Conservation (phyloP, 1,139 yeast species). For the Barnettozyma hawaiiensis region DNA sequence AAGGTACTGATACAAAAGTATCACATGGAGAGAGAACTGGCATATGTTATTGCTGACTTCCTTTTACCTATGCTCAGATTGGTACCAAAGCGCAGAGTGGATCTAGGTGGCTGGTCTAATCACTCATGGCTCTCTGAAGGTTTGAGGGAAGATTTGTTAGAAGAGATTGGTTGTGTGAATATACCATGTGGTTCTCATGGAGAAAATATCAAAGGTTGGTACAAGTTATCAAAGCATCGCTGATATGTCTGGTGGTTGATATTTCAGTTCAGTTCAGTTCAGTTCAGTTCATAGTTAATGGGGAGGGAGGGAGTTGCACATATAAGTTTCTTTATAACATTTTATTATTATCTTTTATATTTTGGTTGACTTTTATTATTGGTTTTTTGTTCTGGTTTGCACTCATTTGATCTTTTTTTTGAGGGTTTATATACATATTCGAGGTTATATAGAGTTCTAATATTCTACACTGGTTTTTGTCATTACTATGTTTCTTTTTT, state of each 20-base stretch:
- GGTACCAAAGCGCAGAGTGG: constrained; percentile 67
- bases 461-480: background rate
- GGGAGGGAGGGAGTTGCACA: background rate
- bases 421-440: background rate
- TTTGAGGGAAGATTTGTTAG: constrained; percentile 3
- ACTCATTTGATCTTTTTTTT: background rate
- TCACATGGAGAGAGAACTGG: constrained; percentile 49
- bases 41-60: constrained; percentile 55
- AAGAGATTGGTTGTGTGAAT: constrained; percentile 8
- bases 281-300: background rate
- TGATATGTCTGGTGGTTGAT: background rate
- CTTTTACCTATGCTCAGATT: constrained; percentile 66
- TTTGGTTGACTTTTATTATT: background rate
- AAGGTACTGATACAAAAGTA: constrained; percentile 71
- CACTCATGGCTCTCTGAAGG: constrained; percentile 60
- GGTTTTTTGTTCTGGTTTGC: background rate
- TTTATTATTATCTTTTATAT: no score
- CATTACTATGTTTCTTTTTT: background rate
- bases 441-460: background rate
- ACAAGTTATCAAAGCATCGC: constrained; percentile 2
- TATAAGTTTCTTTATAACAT: background rate
- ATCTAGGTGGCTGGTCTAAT: constrained; percentile 74
- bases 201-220: constrained; percentile 26
- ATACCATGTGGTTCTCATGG: constrained; percentile 22
- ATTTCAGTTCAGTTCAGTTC: background rate